These are phyloP conservation scores for Chaetomium olivaceum DNA, from an alignment of 2,329 filamentous ascomycete genomes.

Conservation along the genomic window DNA sequence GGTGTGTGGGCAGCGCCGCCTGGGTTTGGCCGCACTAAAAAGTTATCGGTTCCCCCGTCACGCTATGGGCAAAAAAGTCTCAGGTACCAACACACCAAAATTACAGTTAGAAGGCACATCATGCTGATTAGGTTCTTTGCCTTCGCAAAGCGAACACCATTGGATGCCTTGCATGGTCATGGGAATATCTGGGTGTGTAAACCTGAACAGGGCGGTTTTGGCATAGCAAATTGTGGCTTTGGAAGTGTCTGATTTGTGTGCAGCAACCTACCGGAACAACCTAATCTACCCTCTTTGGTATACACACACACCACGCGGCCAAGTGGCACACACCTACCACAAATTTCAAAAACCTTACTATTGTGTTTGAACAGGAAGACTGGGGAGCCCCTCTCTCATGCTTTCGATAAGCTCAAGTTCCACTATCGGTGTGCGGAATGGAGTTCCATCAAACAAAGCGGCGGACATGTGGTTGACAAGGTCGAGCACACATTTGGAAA, in stretches of 20 bases:
- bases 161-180: not conserved
- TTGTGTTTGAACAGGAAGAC: not conserved
- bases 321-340: not conserved
- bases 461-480: not conserved
- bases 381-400: not conserved
- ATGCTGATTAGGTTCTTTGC: not conserved
- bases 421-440: not conserved
- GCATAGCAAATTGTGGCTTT: not conserved
- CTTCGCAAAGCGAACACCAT: not conserved
- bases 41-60: not conserved
- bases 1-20: slow-evolving; percentile 17
- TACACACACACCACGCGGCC: not conserved
- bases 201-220: not conserved
- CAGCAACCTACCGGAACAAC: not conserved
- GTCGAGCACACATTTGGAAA: not conserved
- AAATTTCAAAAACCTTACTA: not conserved
- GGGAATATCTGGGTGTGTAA: not conserved
- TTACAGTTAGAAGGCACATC: not conserved
- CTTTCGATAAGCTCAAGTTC: not conserved
- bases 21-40: slow-evolving; percentile 14
- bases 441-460: not conserved
- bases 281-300: not conserved
- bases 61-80: slow-evolving; percentile 9
- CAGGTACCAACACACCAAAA: not conserved
- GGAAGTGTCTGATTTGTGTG: not conserved